Evolutionary conservation across 352 stramenopile species (phyloP), one percentile per base, ranked within the genome.

Genomic region (Detonula confervacea): DNA sequence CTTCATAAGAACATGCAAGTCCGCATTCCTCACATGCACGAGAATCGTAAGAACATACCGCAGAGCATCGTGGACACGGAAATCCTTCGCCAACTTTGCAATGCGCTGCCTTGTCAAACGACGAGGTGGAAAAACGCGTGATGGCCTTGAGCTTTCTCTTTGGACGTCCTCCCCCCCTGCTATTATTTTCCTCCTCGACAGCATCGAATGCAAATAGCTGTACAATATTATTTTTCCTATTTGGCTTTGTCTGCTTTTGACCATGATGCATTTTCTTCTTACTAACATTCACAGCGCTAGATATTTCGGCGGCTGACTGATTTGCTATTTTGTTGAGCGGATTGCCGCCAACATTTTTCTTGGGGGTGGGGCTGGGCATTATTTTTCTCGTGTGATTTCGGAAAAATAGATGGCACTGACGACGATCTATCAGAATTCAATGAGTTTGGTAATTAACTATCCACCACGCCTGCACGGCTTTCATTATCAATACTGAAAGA

Each of bases 71-170:
- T 1, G 59, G 59, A 24, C 59, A 67, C n/a, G 59, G 12, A 22
- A 67, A 67, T n/a, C 59, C 59, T 14, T 67, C 59, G 12, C 59
- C 59, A 54, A 67, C 54, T 55, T 67, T 67, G 25, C 37, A 39
- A 25, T 46, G 30, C 5, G 30, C 59, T 24, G 12, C 57, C 33
- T 29, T 67, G 37, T 67, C 24, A 54, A 11, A 9, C 6, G 54
- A 54, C 6, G 29, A 20, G 8, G 2, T 27, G 7, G 59, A 54
- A 55, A 67, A 67, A 8, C 59, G 59, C 25, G 33, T 14, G 3
- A 54, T 54, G 25, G 33, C 25, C 44, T 67, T 67, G 59, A 67
- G 59, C 59, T 67, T 67, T 55, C 59, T 67, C 59, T 67, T 67
- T 8, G 59, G 59, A 14, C 59, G 59, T 20, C 16, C 25, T 2